A percentile compares a stretch with the other conserved stretches of the same genome.
These are phyloP conservation scores for Sclerotinia nivalis DNA, from an alignment of 2,329 filamentous ascomycete species.

Conservation along the genomic window DNA sequence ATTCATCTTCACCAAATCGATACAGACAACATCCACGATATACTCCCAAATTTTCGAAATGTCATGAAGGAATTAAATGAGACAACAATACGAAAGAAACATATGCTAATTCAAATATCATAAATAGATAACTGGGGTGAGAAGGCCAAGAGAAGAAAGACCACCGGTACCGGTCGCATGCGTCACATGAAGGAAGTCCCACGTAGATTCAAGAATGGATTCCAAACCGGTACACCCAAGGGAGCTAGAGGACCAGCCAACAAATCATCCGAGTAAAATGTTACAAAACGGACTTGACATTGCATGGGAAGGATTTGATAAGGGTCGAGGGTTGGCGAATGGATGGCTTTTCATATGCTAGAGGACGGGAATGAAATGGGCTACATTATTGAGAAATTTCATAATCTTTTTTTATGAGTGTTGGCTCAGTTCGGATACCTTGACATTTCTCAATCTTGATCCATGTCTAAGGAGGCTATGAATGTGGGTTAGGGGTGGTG, in stretches of 20 bases:
- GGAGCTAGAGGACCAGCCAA: constrained; percentile 66
- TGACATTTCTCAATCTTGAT: constrained; percentile 15
- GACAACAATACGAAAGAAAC: constrained; percentile 56
- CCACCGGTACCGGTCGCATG: constrained; percentile 94
- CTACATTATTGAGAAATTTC: constrained; percentile 9
- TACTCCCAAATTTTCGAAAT: background rate
- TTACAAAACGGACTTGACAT: constrained; percentile 36
- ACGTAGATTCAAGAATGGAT: constrained; percentile 96
- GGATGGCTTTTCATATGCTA: constrained; percentile 22
- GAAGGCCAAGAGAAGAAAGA: constrained; percentile 99
- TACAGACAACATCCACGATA: background rate
- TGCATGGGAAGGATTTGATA: constrained; percentile 40
- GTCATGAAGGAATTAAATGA: constrained; percentile 51
- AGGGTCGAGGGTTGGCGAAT: constrained; percentile 34
- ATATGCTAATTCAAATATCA: constrained; percentile 63
- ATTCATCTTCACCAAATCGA: constrained; percentile 25
- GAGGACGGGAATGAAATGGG: constrained; percentile 18
- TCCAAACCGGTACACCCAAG: constrained; percentile 88
- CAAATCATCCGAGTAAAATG: constrained; percentile 41
- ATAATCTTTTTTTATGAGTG: constrained; percentile 22
- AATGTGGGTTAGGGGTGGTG: constrained; percentile 8
- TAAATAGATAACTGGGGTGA: constrained; percentile 97
- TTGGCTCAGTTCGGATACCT: constrained; percentile 1
- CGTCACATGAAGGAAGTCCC: constrained; percentile 90
- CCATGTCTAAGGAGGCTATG: constrained; percentile 5